Percentiles rank a stretch among this genome's conserved stretches.
Evolutionary conservation across 2,329 filamentous ascomycete species (phyloP).

Genomic region (Colletotrichum chrysophilum): DNA sequence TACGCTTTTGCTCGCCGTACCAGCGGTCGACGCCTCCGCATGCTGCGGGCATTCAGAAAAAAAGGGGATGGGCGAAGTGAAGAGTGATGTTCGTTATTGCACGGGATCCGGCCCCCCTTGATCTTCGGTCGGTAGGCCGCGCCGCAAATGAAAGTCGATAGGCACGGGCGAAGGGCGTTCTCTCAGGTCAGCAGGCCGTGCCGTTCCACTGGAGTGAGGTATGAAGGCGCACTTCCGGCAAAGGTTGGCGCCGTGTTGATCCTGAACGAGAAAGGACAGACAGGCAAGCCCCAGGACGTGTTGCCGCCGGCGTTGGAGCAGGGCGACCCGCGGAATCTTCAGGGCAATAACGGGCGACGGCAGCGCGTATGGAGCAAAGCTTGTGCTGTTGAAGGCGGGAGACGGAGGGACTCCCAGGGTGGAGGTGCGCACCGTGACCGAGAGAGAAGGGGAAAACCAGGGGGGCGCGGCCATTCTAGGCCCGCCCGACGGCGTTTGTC

Average conservation of each 20-base stretch:
- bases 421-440: neutral
- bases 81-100: neutral
- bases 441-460: neutral
- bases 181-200: neutral
- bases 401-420: neutral
- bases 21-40: neutral
- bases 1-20: neutral
- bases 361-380: neutral
- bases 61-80: neutral
- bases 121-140: neutral
- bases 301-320: neutral
- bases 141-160: neutral
- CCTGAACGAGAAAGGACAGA: neutral
- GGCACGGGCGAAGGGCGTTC: neutral
- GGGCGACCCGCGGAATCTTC: neutral
- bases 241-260: neutral
- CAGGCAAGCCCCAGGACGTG: neutral
- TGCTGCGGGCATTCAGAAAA: neutral
- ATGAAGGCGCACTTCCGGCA: neutral
- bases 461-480: slow-evolving; percentile 10
- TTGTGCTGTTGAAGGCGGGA: neutral
- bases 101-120: neutral
- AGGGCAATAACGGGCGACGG: neutral
- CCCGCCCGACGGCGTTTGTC: slow-evolving; percentile 12
- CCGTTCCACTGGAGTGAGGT: neutral